phyloP scores from a whole-genome alignment of 106 monocot genomes.

The Posidonia australis region DNA sequence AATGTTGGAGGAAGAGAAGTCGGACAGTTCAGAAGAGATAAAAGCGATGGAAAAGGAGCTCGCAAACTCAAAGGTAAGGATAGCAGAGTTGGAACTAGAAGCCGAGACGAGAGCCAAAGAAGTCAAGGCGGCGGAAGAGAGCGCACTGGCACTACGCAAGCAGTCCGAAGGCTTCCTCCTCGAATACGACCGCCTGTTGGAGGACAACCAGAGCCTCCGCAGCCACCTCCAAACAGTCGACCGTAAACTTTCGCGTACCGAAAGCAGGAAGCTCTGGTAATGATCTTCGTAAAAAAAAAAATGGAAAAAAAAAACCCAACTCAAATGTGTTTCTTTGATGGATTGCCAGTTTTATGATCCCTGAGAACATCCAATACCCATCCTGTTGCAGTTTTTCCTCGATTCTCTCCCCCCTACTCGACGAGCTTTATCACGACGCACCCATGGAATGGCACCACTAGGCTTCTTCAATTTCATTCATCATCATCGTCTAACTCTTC shows the following conservation, averaged over 20 bases:
- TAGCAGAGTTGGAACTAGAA: conserved; percentile 6
- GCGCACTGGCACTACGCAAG: conserved; percentile 28
- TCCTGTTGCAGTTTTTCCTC: no score
- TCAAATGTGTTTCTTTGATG: no score
- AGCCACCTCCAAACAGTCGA: neutral
- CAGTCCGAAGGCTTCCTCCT: conserved; percentile 68
- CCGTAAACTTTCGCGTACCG: neutral
- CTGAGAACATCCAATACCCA: no score
- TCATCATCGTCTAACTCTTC: no score
- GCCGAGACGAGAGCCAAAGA: neutral
- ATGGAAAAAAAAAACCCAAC: no score
- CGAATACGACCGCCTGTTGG: conserved; percentile 61
- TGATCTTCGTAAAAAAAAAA: no score
- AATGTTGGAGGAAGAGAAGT: conserved; percentile 19
- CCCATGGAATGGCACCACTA: no score
- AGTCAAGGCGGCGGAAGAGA: neutral
- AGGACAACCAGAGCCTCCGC: conserved; percentile 10
- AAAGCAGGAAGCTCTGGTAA: neutral
- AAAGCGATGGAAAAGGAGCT: conserved; percentile 1
- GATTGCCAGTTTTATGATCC: no score
- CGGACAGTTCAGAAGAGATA: conserved; percentile 24
- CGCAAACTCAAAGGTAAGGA: neutral
- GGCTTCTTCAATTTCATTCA: no score
- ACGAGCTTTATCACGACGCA: no score
- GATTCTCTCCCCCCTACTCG: no score